Evolutionary conservation across 176 grass and related monocot genomes (phyloP).

Genomic region (Oryza meridionalis): DNA sequence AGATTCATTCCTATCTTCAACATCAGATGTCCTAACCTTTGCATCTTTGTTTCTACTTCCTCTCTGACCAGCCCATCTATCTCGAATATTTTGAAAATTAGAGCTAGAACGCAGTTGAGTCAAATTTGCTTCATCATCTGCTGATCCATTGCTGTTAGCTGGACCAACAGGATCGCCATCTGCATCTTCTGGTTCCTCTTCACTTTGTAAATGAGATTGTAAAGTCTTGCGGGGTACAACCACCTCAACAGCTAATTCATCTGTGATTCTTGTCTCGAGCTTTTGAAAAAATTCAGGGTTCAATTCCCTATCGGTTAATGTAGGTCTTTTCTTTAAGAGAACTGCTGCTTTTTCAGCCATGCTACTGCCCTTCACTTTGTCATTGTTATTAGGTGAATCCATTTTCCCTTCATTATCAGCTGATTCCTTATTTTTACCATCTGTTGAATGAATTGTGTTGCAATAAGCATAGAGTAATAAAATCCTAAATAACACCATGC

Average conservation of each 20-base stretch:
- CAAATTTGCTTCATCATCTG: slow-evolving; percentile 50
- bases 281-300: slow-evolving; percentile 97
- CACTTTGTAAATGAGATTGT: slow-evolving; percentile 59
- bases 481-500: slow-evolving; percentile 3
- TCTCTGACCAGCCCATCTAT: slow-evolving; percentile 76
- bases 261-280: slow-evolving; percentile 73
- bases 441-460: slow-evolving; percentile 46
- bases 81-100: slow-evolving; percentile 57
- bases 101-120: slow-evolving; percentile 47
- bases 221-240: slow-evolving; percentile 61
- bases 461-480: slow-evolving; percentile 19
- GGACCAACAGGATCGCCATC: slow-evolving; percentile 55
- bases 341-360: slow-evolving; percentile 85
- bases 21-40: slow-evolving; percentile 68
- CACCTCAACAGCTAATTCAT: slow-evolving; percentile 88
- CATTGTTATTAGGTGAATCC: slow-evolving; percentile 67
- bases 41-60: slow-evolving; percentile 55
- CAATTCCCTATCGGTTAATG: slow-evolving; percentile 76
- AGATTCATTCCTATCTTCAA: slow-evolving; percentile 58
- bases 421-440: slow-evolving; percentile 63
- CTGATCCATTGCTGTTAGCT: slow-evolving; percentile 55
- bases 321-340: slow-evolving; percentile 88
- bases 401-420: slow-evolving; percentile 61
- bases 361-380: slow-evolving; percentile 50
- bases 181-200: slow-evolving; percentile 61